These are phyloP conservation scores for Diaporthe vaccinii DNA, from an alignment of 2,329 filamentous ascomycete species.

Conservation along the genomic window DNA sequence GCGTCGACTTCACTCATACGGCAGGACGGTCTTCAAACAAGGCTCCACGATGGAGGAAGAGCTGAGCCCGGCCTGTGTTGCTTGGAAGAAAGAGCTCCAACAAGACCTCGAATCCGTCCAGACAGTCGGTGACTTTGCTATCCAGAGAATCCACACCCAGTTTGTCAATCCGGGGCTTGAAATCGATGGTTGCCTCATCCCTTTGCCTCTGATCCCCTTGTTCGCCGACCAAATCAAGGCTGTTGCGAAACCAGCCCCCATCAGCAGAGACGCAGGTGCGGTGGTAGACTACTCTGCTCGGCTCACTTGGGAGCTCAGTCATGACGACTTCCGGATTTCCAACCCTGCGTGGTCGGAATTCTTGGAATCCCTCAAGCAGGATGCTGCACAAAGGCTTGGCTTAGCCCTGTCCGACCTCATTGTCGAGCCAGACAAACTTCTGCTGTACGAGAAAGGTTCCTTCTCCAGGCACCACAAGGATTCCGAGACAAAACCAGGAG, in stretches of 20 bases:
- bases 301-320: not conserved
- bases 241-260: conserved; percentile 47
- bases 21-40: not conserved
- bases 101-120: not conserved
- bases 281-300: conserved; percentile 36
- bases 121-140: not conserved
- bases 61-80: no score
- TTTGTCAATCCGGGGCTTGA: conserved; percentile 47
- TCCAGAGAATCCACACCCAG: not conserved
- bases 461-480: conserved; percentile 61
- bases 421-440: conserved; percentile 56
- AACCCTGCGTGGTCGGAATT: conserved; percentile 41
- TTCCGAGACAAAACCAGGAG: conserved; percentile 58
- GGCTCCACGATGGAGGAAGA: not conserved
- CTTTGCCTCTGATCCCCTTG: conserved; percentile 45
- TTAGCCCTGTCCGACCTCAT: conserved; percentile 39
- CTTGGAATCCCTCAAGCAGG: conserved; percentile 44
- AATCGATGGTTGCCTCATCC: conserved; percentile 43
- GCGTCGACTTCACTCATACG: not conserved
- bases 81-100: conserved; percentile 18
- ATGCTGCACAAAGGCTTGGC: conserved; percentile 49
- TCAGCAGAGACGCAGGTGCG: conserved; percentile 49
- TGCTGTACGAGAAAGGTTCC: conserved; percentile 61
- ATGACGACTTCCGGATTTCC: not conserved
- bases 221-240: conserved; percentile 47